Base-by-base conservation (phyloP, 352 stramenopile species). In the Globisporangium spinosum region DNA sequence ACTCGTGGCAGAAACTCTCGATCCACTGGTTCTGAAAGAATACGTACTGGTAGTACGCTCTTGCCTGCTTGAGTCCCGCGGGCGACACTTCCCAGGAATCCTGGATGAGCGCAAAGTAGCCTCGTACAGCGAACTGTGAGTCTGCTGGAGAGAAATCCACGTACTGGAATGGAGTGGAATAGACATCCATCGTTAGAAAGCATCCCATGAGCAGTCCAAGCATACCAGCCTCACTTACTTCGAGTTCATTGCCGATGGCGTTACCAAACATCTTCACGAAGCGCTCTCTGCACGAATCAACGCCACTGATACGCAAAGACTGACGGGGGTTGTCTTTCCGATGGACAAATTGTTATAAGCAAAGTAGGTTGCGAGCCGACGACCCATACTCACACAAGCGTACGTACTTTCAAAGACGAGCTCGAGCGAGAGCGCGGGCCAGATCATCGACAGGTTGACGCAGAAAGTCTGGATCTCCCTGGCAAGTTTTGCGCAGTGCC, bases 21-120 rank as follows among this genome's bases (percentile, higher is more conserved):
- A 87, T 70, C 83, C 81, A 91, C 34, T 78, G 64, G 61, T 89
- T 89, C 23, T 80, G 74, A 45, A 93, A 73, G 62, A 87, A 94
- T 0, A 76, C 66, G 63, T 82, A 90, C 62, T 94, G 86, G 64
- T 94, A 94, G 68, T 88, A 91, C 23, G 71, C 70, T 58, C 74
- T 79, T 15, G 84, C 86, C 58, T 94, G 82, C 55, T 86, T 76
- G 62, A 91, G 70, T 63, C 74, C 70, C 59, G 77, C 68, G 5
- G 56, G 66, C 13, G 76, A 62, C 23, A 69, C 57, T 59, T 83
- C 75, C 12, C 58, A 70, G 38, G 70, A 71, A 59, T 78, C 67
- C 56, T 74, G 76, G 40, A 93, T 68, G 13, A 90, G 64, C 15
- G 77, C 74, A 20, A 85, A 67, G 56, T 89, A 91, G 40, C 85